Evolutionary conservation across 371 early-diverging fungal species (phyloP).

Genomic region (Mortierella sp.): DNA sequence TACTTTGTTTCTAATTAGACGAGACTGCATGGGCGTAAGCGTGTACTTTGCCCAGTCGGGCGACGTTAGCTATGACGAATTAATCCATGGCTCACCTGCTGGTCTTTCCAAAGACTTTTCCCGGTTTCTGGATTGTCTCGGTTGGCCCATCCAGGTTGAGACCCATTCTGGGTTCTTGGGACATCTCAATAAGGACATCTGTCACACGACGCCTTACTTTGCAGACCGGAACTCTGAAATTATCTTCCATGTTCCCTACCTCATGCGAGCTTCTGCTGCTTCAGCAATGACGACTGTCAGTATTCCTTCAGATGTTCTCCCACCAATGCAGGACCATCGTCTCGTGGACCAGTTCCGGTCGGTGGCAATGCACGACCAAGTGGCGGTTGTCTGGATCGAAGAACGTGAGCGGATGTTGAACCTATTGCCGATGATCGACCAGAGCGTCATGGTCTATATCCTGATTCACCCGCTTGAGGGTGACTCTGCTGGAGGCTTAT

Average conservation of each 20-base stretch:
- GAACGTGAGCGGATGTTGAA: conserved; percentile 51
- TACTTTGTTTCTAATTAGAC: conserved; percentile 58
- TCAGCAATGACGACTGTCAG: too few species aligned
- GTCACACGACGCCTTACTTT: conserved; percentile 77
- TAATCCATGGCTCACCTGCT: conserved; percentile 64
- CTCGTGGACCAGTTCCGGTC: conserved; percentile 44
- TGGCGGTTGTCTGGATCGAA: conserved; percentile 50
- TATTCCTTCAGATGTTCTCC: neutral
- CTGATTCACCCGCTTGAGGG: conserved; percentile 46
- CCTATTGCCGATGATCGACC: conserved; percentile 36
- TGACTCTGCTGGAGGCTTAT: conserved; percentile 47
- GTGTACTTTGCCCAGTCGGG: conserved; percentile 73
- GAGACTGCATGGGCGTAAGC: conserved; percentile 77
- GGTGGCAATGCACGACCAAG: conserved; percentile 33
- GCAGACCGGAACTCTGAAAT: conserved; percentile 76
- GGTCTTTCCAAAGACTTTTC: conserved; percentile 69
- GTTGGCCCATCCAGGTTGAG: conserved; percentile 75
- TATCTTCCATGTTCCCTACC: conserved; percentile 78
- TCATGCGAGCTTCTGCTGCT: conserved; percentile 41
- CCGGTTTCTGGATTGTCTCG: conserved; percentile 75
- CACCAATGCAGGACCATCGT: conserved; percentile 29
- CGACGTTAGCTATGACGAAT: conserved; percentile 58
- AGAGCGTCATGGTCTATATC: conserved; percentile 41
- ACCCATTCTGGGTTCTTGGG: conserved; percentile 76
- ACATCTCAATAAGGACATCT: conserved; percentile 62